Evolutionary conservation across 768 basidiomycete species (phyloP).

Genomic region (Suillus decipiens): DNA sequence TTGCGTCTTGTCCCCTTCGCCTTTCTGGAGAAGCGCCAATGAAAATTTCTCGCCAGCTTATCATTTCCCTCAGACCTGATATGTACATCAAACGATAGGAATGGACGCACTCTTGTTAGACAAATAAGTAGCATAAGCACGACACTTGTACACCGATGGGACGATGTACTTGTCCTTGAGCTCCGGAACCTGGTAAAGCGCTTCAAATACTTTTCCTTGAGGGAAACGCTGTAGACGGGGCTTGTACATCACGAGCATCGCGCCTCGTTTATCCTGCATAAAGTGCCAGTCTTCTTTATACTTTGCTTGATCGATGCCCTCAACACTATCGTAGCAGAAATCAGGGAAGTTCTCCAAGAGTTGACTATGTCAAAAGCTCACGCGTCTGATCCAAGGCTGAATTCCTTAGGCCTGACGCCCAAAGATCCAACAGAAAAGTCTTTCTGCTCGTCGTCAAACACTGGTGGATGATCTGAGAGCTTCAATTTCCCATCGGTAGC

Average conservation of each 20-base stretch:
- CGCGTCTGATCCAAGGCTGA: conserved; percentile 15
- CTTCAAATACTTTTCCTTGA: conserved; percentile 22
- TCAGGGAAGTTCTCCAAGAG: neutral
- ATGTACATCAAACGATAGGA: neutral
- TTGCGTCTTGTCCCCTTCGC: conserved; percentile 13
- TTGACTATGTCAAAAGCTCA: conserved; percentile 9
- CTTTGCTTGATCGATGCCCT: conserved; percentile 31
- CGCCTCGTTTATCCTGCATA: conserved; percentile 27
- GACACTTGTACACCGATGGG: conserved; percentile 32
- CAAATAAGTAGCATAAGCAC: conserved; percentile 35
- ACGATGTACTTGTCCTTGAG: conserved; percentile 36
- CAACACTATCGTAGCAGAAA: conserved; percentile 8
- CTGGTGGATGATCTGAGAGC: conserved; percentile 22
- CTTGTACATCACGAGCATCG: conserved; percentile 35
- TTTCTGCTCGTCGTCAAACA: conserved; percentile 20
- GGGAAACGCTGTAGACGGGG: conserved; percentile 30
- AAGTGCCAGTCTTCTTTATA: conserved; percentile 39
- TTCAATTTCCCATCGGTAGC: conserved; percentile 20
- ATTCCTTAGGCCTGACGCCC: conserved; percentile 16
- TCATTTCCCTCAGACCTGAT: neutral
- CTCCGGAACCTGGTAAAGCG: conserved; percentile 25
- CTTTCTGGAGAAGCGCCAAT: conserved; percentile 21
- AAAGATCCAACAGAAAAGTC: conserved; percentile 26
- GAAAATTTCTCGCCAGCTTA: conserved; percentile 28
- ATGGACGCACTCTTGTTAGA: conserved; percentile 26